phyloP scores from a whole-genome alignment of 140 eudicot species.

The Flaveria floridana region DNA sequence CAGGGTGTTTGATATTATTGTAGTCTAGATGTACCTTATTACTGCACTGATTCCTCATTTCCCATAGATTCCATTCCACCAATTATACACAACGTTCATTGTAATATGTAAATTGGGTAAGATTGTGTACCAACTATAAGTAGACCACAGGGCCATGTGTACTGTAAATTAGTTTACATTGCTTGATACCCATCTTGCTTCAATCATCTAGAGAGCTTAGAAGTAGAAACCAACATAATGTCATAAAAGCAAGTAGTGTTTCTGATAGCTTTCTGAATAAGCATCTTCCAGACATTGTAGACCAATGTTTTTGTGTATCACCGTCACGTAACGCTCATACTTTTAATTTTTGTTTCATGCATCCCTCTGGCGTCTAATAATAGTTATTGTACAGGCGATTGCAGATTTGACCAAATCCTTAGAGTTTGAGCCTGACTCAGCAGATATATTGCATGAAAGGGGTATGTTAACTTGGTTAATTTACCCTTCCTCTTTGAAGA shows the following conservation, averaged over 20 bases:
- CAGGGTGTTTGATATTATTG: background rate
- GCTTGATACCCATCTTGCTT: slow-evolving; percentile 11
- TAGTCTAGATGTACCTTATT: background rate
- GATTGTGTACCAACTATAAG: background rate
- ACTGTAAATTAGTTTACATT: background rate
- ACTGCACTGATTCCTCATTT: background rate
- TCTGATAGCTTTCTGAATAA: background rate
- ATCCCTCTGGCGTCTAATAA: slow-evolving; percentile 30
- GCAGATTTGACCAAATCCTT: slow-evolving; percentile 91
- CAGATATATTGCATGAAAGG: slow-evolving; percentile 96
- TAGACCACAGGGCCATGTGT: slow-evolving; percentile 11
- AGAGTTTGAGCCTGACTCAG: slow-evolving; percentile 86
- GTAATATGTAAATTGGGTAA: background rate
- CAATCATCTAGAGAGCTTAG: background rate
- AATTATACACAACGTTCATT: background rate
- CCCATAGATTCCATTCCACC: background rate
- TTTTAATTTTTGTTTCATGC: background rate
- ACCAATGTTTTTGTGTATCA: slow-evolving; percentile 14
- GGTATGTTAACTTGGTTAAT: slow-evolving; percentile 43
- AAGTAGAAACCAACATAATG: background rate
- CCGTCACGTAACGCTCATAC: background rate
- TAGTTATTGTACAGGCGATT: slow-evolving; percentile 65
- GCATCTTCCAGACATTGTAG: background rate
- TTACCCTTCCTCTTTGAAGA: slow-evolving; percentile 3
- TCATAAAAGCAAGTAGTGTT: background rate